Percentiles rank a stretch among this genome's conserved stretches.
Evolutionary conservation across 352 stramenopile species (phyloP).

Genomic region (Halophytophthora batemanensis): DNA sequence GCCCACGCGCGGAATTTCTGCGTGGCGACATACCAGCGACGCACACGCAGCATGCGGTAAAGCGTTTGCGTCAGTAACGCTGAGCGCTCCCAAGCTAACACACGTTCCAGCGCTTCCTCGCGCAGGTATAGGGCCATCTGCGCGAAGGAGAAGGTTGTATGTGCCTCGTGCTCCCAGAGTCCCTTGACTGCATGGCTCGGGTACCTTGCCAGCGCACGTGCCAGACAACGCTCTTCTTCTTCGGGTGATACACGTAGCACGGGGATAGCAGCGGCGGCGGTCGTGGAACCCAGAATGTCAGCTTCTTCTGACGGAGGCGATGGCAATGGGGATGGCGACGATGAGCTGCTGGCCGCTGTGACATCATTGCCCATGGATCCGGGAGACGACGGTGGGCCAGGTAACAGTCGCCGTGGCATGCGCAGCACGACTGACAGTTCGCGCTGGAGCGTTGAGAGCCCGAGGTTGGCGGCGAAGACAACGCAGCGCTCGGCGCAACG

Average conservation of each 20-base stretch:
- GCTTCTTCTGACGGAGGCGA: slow-evolving; percentile 3
- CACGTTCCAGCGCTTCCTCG: slow-evolving; percentile 51
- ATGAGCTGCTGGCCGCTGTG: not conserved
- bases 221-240: slow-evolving; percentile 21
- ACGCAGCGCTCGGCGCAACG: slow-evolving; percentile 51
- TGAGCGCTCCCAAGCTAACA: slow-evolving; percentile 50
- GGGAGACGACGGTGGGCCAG: not conserved
- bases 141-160: slow-evolving; percentile 38
- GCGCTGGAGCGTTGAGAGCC: slow-evolving; percentile 41
- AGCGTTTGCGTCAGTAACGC: slow-evolving; percentile 45
- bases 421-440: slow-evolving; percentile 45
- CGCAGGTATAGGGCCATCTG: slow-evolving; percentile 71
- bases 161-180: slow-evolving; percentile 54
- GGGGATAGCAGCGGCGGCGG: slow-evolving; percentile 5
- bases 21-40: slow-evolving; percentile 49
- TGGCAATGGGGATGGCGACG: no score
- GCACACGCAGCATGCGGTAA: slow-evolving; percentile 57
- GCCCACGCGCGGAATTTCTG: slow-evolving; percentile 28
- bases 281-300: slow-evolving; percentile 5
- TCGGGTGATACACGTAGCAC: slow-evolving; percentile 25
- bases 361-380: not conserved
- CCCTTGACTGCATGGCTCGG: slow-evolving; percentile 37
- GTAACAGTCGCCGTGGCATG: slow-evolving; percentile 11
- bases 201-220: slow-evolving; percentile 35
- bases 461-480: slow-evolving; percentile 58